Evolutionary conservation across 345 rosid genomes (phyloP).

Genomic region (Cardiospermum halicacabum): DNA sequence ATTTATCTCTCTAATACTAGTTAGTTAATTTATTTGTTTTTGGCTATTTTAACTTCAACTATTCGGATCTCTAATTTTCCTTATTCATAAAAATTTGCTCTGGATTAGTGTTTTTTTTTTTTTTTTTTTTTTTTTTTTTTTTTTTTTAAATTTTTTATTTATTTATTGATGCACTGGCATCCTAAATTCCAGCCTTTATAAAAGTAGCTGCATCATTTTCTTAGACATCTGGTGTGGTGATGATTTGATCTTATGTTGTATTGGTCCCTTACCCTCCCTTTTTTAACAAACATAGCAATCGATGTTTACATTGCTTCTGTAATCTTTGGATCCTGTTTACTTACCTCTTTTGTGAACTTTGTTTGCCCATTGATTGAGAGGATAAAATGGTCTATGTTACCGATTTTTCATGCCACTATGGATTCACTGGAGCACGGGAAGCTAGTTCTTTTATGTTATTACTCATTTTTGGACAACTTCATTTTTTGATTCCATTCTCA

Average conservation of each 20-base stretch:
- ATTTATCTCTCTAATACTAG: slow-evolving; percentile 2
- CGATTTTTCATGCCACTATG: neutral
- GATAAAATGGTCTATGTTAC: no score
- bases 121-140: no score
- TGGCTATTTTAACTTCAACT: neutral
- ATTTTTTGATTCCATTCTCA: neutral
- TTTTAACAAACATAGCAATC: neutral
- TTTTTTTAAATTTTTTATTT: no score
- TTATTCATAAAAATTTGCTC: neutral
- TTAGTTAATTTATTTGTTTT: neutral
- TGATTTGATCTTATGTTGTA: neutral
- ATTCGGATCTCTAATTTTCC: neutral
- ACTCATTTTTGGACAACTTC: neutral
- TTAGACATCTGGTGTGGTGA: neutral
- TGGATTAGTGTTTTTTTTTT: neutral
- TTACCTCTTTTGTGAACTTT: neutral
- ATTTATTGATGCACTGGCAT: neutral
- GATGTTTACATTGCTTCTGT: no score
- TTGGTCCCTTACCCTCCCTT: neutral
- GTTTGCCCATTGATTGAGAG: neutral
- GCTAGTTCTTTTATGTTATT: neutral
- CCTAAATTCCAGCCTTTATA: neutral
- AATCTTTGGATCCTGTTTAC: neutral
- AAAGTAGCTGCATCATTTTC: neutral
- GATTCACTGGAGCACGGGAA: neutral